These are phyloP conservation scores for Phytopythium kandeliae DNA, from an alignment of 352 stramenopile species.

Conservation along the genomic window DNA sequence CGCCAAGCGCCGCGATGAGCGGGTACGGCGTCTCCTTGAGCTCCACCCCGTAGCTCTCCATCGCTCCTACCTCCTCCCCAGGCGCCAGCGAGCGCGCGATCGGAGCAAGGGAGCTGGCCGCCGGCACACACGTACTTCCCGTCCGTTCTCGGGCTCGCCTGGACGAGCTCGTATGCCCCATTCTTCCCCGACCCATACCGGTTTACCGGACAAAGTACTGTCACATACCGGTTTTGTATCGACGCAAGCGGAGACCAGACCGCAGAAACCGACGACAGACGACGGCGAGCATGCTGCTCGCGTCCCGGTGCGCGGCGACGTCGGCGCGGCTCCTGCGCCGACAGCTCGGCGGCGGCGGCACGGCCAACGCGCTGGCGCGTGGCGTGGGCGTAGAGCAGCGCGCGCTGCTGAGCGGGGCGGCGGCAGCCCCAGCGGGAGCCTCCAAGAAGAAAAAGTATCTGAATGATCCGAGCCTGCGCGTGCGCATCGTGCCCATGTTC, in stretches of 20 bases:
- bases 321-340: neutral
- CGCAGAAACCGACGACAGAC: too few relatives aligned
- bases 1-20: constrained; percentile 74
- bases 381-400: neutral
- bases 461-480: constrained; percentile 72
- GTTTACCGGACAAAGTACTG: neutral
- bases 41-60: constrained; percentile 82
- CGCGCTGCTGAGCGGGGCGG: neutral
- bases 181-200: constrained; percentile 3
- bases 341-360: neutral
- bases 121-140: neutral
- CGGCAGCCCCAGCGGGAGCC: neutral
- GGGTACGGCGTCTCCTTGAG: constrained; percentile 86
- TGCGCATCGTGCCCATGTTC: constrained; percentile 82
- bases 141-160: constrained; percentile 5
- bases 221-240: neutral
- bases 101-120: neutral
- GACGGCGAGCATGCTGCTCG: too few relatives aligned
- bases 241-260: too few relatives aligned
- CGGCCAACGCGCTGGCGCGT: neutral
- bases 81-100: neutral
- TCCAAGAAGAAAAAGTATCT: constrained; percentile 47
- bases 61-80: constrained; percentile 10
- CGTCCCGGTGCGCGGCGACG: neutral
- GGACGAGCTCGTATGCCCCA: neutral